These are phyloP conservation scores for Pythium dissotocum DNA, from an alignment of 352 stramenopile species.

Conservation along the genomic window DNA sequence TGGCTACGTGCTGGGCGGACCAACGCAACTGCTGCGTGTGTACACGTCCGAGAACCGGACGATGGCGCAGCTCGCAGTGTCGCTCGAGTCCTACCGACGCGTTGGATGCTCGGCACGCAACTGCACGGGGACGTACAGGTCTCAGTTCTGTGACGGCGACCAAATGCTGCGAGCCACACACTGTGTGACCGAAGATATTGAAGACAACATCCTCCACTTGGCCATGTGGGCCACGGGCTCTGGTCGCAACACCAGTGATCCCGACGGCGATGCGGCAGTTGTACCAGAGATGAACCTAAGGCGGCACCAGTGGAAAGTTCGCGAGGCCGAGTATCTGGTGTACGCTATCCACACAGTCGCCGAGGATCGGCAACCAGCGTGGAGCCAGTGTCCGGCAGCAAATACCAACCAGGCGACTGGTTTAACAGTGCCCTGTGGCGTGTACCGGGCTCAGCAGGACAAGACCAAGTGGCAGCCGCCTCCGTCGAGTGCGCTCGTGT, in stretches of 20 bases:
- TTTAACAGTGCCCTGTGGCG: too few relatives aligned
- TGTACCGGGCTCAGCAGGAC: conserved; percentile 11
- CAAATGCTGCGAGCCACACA: conserved; percentile 24
- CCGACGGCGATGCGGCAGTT: conserved; percentile 7
- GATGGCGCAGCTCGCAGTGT: conserved; percentile 39
- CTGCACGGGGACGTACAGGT: conserved; percentile 27
- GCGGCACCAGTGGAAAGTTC: conserved; percentile 27
- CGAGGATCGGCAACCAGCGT: conserved; percentile 11
- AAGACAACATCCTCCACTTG: conserved; percentile 2
- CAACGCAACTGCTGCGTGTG: conserved; percentile 23
- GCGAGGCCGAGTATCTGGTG: conserved; percentile 17
- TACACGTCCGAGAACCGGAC: conserved; percentile 29
- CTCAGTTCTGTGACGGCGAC: conserved; percentile 31
- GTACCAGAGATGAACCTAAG: conserved; percentile 27
- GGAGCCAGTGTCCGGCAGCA: conserved; percentile 10
- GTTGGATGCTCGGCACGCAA: conserved; percentile 25
- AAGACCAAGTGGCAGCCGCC: conserved; percentile 21
- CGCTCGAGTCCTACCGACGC: conserved; percentile 17
- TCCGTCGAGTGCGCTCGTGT: conserved; percentile 12
- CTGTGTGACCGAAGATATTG: conserved; percentile 26
- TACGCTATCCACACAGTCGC: conserved; percentile 34
- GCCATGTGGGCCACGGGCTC: conserved; percentile 37
- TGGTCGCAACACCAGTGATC: not conserved
- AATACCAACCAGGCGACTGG: not conserved
- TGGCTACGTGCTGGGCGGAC: conserved; percentile 13